Evolutionary conservation across 2,329 filamentous ascomycete genomes (phyloP).

Genomic region (Colletotrichum eleusines): DNA sequence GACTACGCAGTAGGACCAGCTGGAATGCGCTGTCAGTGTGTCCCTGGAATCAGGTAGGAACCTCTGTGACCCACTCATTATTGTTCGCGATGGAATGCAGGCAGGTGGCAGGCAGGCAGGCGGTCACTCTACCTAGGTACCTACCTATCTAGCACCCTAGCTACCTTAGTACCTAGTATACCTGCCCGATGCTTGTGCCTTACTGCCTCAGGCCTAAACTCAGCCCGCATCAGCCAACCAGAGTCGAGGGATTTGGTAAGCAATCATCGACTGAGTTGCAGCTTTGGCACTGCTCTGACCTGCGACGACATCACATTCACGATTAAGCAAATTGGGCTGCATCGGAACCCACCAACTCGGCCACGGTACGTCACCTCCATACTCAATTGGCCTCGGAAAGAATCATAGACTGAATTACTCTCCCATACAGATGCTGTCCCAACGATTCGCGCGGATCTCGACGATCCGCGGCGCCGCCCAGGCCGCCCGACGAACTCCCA

Average conservation of each 20-base stretch:
- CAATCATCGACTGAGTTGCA: constrained; percentile 43
- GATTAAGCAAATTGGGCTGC: constrained; percentile 45
- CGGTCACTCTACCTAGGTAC: no score
- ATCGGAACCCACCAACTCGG: constrained; percentile 50
- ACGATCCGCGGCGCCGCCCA: constrained; percentile 58
- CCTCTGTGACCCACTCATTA: constrained; percentile 2
- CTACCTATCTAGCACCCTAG: no score
- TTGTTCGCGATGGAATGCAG: neutral
- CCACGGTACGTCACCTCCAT: constrained; percentile 49
- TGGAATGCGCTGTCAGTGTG: neutral
- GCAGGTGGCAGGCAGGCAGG: no score
- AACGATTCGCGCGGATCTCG: constrained; percentile 67
- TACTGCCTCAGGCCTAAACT: constrained; percentile 52
- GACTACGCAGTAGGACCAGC: neutral
- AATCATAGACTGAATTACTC: neutral
- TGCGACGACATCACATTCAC: constrained; percentile 44
- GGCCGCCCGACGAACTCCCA: constrained; percentile 62
- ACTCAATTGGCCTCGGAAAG: neutral
- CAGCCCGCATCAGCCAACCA: constrained; percentile 27
- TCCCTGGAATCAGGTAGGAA: constrained; percentile 2
- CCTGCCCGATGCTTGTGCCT: neutral
- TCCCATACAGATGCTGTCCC: constrained; percentile 68
- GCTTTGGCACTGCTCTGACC: constrained; percentile 42
- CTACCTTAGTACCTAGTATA: neutral
- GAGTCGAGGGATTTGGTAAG: constrained; percentile 42